Evolutionary conservation across 2,329 filamentous ascomycete genomes (phyloP), one percentile per base, ranked within the genome.

Genomic region (Alternaria arbusti): DNA sequence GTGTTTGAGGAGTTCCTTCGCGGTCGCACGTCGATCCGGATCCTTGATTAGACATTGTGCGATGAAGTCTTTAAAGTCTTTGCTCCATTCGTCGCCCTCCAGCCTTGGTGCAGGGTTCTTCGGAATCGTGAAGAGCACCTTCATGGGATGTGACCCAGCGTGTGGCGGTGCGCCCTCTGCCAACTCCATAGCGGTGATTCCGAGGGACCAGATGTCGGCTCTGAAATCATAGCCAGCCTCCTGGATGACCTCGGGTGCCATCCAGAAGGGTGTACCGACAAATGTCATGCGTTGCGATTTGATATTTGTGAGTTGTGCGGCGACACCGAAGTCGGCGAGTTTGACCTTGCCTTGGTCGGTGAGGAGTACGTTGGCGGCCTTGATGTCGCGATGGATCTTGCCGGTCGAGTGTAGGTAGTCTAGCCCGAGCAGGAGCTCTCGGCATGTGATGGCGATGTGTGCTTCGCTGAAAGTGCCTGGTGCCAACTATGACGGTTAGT

Each of bases 241-340:
- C 82, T 97, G 97, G 79, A 98, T 98, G 55, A 98, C 95, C 82
- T 98, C 95, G 8, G 95, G 95, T 2, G 96, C 95, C 95, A 98
- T 98, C 96, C 96, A 98, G 80, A 97, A 98, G 0, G 96, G 96
- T 0, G 95, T 98, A 97, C 96, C 96, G 20, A 99, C 96, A 75
- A 99, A 98, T 0, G 96, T 99, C 81, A 98, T 95, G 58, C 96
- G 89, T 80, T 97, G 94, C 3, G 95, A 97, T 82, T 97, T 97
- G 83, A 98, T 97, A 78, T 97, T 97, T 65, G 93, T 97, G 74
- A 99, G 86, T 80, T 99, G 96, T 28, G 96, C 95, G 8, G 96
- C 96, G 45, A 99, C 96, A 63, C 96, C 96, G 77, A 99, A 99
- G 81, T 99, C 95, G 44, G 95, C 95, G 70, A 98, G 86, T 84